Conservation (phyloP, 1,139 yeast genomes). For the Meyerozyma sp. region DNA sequence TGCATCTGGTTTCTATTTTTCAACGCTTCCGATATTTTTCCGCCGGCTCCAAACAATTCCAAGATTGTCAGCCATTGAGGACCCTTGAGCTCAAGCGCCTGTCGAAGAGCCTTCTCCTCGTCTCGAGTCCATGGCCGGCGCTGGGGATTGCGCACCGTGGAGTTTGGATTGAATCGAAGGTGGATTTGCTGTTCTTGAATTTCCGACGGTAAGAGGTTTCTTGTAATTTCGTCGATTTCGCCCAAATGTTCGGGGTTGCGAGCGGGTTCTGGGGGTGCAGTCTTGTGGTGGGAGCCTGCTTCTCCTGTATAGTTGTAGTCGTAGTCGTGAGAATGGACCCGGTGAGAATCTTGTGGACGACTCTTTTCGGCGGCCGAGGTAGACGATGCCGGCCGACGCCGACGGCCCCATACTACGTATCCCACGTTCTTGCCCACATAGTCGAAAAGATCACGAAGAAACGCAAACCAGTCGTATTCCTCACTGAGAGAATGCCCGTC, state of each 20-base stretch:
- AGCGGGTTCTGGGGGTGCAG: background rate
- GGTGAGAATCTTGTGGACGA: background rate
- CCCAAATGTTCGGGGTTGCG: slow-evolving; percentile 5
- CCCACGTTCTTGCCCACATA: slow-evolving; percentile 75
- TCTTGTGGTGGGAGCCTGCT: background rate
- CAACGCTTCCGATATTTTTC: slow-evolving; percentile 73
- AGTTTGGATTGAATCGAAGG: slow-evolving; percentile 27
- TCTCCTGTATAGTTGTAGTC: background rate
- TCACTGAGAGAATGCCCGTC: slow-evolving; percentile 43
- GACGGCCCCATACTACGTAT: slow-evolving; percentile 57
- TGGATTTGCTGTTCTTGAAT: slow-evolving; percentile 44
- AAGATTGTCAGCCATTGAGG: slow-evolving; percentile 91
- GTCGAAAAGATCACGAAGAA: slow-evolving; percentile 68
- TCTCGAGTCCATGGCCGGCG: slow-evolving; percentile 83
- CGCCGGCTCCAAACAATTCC: slow-evolving; percentile 90
- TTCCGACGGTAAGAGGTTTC: slow-evolving; percentile 40
- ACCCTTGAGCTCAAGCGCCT: slow-evolving; percentile 79
- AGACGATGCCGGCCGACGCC: background rate
- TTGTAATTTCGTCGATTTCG: slow-evolving; percentile 22
- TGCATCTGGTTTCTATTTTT: slow-evolving; percentile 88
- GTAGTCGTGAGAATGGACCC: background rate
- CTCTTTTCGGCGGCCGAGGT: background rate
- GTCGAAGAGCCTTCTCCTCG: slow-evolving; percentile 80
- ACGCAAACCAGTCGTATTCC: slow-evolving; percentile 70
- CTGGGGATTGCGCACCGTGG: slow-evolving; percentile 22